Evolutionary conservation across 2,329 filamentous ascomycete genomes (phyloP), one percentile per base, ranked within the genome.

Genomic region (Lanzia echinophila): DNA sequence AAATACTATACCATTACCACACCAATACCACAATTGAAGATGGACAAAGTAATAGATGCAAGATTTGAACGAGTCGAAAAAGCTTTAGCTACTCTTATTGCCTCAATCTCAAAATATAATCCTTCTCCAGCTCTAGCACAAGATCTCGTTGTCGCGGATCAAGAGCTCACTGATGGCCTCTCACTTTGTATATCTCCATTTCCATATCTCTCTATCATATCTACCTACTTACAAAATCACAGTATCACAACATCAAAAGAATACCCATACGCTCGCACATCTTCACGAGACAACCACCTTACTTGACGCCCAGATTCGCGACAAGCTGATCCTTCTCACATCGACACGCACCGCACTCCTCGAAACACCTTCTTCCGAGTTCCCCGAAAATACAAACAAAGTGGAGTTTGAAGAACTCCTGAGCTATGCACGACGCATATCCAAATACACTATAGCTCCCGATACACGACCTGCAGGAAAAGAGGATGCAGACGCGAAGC

Each of bases 61-160:
- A 81, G 79, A 62, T 86, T 88, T 56, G 81, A 85, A 66, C 79
- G 82, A 47, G 73, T 88, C 31, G 84, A 87, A 63, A 81, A 79
- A 63, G 81, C 83, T 1, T 74, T 95, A 19, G 78, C 79, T 12
- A 82, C 75, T 28, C 75, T 95, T 33, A 84, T 90, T 62, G 87
- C 90, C 67, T 91, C 88, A 0, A 86, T 95, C 58, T 79, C 87
- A 6, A 87, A 89, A 60, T 92, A 91, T 71, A 89, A 90, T 64
- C 88, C 89, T 0, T 88, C 86, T 6, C 73, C 80, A 4, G 70
- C 76, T 34, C 81, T 84, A 24, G 87, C 86, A 6, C 74, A 80
- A 54, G 86, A 90, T 59, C 81, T 95, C 10, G 74, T 87, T 17
- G 74, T 76, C 7, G 88, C 88, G 22, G 87, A 95, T 66, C 74